Base-by-base conservation (phyloP, 306 rosid species). In the Luffa aegyptiaca region DNA sequence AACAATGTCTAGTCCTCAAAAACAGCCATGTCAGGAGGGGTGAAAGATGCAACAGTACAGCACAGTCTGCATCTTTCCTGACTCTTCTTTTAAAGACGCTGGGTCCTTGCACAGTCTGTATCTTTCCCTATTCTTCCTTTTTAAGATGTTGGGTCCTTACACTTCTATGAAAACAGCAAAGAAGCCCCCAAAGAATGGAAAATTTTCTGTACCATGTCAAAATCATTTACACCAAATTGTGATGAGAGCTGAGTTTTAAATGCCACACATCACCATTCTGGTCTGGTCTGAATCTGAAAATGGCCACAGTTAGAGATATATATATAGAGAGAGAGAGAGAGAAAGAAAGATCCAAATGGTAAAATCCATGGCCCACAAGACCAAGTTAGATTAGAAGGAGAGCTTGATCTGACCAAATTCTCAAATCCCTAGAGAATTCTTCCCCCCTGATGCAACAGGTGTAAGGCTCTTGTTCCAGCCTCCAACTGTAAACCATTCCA, bases 51-150 rank as follows among this genome's bases (percentile, higher is more conserved):
- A 73, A 73, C 78, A 73, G 78, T 73, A 49, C 31, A 73, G 26
- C 59, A 49, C 31, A 73, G 78, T 73, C 61, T 73, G 78, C 56
- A 73, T 33, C 59, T 73, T 73, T 73, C 78, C 39, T 73, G 78
- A 73, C 61, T 48, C 61, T 31, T 31, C 20, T 73, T 33, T 73
- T 31, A 48, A 48, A 49, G 44, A 16, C 37, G 45, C 45, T 49
- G 78, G 78, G 78, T 73, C 78, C 78, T 71, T 71, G 5, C 56
- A 49, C 78, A 51, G 20, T 71, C 57, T 71, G 41, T 71, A 12
- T 45, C 57, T 71, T 21, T 45, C 41, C 57, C 76, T 46, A 26
- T 46, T 45, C 41, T 21, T 45, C 57, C 37, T 71, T 71, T 69
- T 71, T 46, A 45, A 45, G 39, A 71, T 71, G 76, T 37, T 65